Base-by-base conservation (phyloP, 2,329 filamentous ascomycete genomes). In the Beauveria sp. region DNA sequence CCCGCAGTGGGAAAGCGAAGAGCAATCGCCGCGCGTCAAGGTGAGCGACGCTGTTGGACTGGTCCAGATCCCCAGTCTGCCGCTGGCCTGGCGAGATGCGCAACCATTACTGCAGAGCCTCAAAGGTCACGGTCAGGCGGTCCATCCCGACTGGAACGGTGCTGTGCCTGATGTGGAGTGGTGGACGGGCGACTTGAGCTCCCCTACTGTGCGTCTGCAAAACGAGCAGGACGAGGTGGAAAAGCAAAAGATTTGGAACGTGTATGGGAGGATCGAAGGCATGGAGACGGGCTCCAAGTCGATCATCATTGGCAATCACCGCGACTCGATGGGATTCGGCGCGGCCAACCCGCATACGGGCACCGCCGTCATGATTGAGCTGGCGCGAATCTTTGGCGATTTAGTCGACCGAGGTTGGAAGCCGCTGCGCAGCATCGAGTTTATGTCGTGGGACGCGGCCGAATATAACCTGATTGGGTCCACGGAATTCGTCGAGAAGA, bases 391-490 rank as follows among this genome's bases (percentile, higher is more conserved):
- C 54, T 90, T 99, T 68, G 91, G 92, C 46, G 85, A 91, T 64
- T 82, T 97, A 18, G 80, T 87, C 24, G 75, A 80, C 18, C 84
- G 86, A 61, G 93, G 92, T 58, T 99, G 94, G 94, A 84, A 90
- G 28, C 94, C 94, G 1, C 79, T 96, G 18, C 88, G 94, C n/a
- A 96, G 91, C 3, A 96, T 99, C 65, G 90, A 96, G 72, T 97
- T 99, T 73, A 92, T 92, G 70, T 96, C 91, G 40, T 99, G 94
- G 94, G 94, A 99, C 72, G 94, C 85, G 4, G 88, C 88, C 67
- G 91, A 93, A 73, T 97, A 96, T 77, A 97, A 97, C 73, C 78
- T 94, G 51, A 90, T 96, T 62, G 94, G 94, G 9, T 96, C 91
- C 12, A 97, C 94, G 2, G 94, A 99, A 72, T 93, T 89, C 69